Evolutionary conservation across 2,329 filamentous ascomycete species (phyloP).

Genomic region (Ophiostoma quercus): DNA sequence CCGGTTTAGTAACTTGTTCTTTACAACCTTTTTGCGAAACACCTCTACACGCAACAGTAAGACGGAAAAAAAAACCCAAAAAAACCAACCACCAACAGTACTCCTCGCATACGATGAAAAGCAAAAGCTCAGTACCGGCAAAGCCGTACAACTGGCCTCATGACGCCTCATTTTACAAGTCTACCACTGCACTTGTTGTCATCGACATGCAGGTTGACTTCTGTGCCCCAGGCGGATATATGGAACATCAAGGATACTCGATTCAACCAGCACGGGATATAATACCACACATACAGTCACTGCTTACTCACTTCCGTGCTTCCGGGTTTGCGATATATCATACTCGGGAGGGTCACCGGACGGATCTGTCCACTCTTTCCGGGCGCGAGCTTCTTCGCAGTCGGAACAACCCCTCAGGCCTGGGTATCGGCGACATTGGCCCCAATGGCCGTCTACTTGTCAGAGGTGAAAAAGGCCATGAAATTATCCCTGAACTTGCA

Average conservation of each 20-base stretch:
- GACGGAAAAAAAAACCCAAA: not conserved
- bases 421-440: slow-evolving; percentile 22
- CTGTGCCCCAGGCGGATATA: slow-evolving; percentile 22
- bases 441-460: slow-evolving; percentile 23
- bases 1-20: not conserved
- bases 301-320: slow-evolving; percentile 16
- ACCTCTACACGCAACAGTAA: not conserved
- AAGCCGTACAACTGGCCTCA: slow-evolving; percentile 24
- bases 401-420: slow-evolving; percentile 20
- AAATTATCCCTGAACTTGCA: slow-evolving; percentile 20
- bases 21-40: not conserved
- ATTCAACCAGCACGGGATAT: slow-evolving; percentile 21
- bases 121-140: slow-evolving; percentile 12
- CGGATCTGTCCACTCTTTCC: slow-evolving; percentile 22
- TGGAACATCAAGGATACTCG: slow-evolving; percentile 22
- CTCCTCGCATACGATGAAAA: not conserved
- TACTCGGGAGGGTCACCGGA: slow-evolving; percentile 25
- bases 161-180: slow-evolving; percentile 14
- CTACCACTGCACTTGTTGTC: slow-evolving; percentile 20
- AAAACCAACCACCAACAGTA: not conserved
- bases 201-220: slow-evolving; percentile 26
- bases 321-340: slow-evolving; percentile 21
- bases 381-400: slow-evolving; percentile 18
- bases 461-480: slow-evolving; percentile 23
- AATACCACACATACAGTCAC: slow-evolving; percentile 17